phyloP scores from a whole-genome alignment of 2,329 filamentous ascomycete species.

The Diaporthe australafricana region DNA sequence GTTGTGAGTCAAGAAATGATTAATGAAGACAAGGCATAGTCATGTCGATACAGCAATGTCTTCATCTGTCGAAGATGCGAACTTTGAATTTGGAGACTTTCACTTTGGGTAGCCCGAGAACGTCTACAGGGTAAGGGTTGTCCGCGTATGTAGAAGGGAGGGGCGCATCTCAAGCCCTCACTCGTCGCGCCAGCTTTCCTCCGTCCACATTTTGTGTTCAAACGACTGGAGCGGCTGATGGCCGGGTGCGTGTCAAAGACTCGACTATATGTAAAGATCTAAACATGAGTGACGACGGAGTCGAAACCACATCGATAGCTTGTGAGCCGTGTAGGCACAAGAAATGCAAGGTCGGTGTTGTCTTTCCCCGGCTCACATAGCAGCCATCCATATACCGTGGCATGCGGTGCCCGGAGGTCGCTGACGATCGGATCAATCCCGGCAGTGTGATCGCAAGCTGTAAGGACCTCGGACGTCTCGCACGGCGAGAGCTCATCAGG shows the following conservation, averaged over 20 bases:
- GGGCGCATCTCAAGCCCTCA: not conserved
- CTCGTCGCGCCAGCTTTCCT: not conserved
- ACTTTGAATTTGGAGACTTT: not conserved
- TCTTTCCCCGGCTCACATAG: constrained; percentile 16
- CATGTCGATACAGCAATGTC: not conserved
- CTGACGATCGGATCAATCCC: constrained; percentile 19
- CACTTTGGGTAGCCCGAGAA: not conserved
- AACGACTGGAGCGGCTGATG: not conserved
- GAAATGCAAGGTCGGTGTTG: constrained; percentile 37
- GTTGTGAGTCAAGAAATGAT: no score
- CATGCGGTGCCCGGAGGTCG: not conserved
- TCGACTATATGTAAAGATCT: not conserved
- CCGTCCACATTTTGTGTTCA: not conserved
- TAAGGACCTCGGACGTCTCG: constrained; percentile 15
- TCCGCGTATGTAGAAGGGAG: not conserved
- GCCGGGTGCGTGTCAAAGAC: not conserved
- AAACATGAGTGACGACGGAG: constrained; percentile 30
- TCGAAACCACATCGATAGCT: constrained; percentile 23
- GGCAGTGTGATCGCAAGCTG: constrained; percentile 37
- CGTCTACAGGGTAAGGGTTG: constrained; percentile 18
- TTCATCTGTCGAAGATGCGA: not conserved
- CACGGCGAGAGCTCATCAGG: not conserved
- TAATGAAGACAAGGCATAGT: no score
- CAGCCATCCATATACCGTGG: not conserved
- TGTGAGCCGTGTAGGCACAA: constrained; percentile 36